Evolutionary conservation across 768 basidiomycete species (phyloP), one percentile per base, ranked within the genome.

Genomic region (Guyanaporus albipodus): DNA sequence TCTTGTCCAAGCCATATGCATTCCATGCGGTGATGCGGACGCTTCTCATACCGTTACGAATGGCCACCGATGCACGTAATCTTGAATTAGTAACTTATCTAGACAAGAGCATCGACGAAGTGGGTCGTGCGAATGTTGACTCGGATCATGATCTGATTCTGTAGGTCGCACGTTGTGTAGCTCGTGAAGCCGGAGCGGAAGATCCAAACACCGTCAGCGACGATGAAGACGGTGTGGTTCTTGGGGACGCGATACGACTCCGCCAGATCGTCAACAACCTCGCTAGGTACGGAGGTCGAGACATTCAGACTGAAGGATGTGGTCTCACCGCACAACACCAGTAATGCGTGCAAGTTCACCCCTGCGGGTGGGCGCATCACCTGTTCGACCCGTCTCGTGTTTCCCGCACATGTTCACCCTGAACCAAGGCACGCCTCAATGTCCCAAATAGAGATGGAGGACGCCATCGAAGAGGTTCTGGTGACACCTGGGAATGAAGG

Each of bases 201-300:
- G 64, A 53, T 26, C 54, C 67, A 15, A 36, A 35, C 22, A 8
- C 23, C 22, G 22, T 49, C 15, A 32, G 11, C 4, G 46, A 44
- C 11, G 73, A 70, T 18, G 74, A 75, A 15, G 76, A 82, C 46
- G 86, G 84, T 0, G 70, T 85, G 39, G 89, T 94, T 31, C 79
- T 87, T 12, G 90, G 91, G 21, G 89, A 94, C 60, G 89, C 91
- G 58, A 83, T 84, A 37, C 78, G 91, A 12, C 61, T 91, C 41
- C 75, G 88, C 56, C 88, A 91, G 66, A 81, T 90, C 42, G 76
- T 85, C 63, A 91, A 85, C 38, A 92, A 93, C 63, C 79, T 94
- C 37, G 83, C 88, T 6, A 88, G 85, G 87, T 61, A 46, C n/a
- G 47, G 62, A 35, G 6, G 11, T 18, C 29, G 44, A 15, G 22